Evolutionary conservation across 441 rosid species (phyloP).

Genomic region (Manihot esculenta): DNA sequence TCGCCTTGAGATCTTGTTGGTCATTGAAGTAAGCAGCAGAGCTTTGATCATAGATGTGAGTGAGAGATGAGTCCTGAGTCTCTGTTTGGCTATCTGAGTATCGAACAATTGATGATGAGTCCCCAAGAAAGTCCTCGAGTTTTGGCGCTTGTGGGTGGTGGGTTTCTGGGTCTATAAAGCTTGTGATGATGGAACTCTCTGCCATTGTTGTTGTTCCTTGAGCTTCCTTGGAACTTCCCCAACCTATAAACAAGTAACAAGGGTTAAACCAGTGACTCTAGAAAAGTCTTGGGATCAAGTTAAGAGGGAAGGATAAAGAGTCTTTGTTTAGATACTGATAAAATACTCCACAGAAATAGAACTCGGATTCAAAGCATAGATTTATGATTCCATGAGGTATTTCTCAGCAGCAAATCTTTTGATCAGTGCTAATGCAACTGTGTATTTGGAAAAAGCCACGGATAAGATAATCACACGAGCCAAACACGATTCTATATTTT

Average conservation of each 20-base stretch:
- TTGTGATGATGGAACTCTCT: constrained; percentile 45
- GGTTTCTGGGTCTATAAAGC: constrained; percentile 41
- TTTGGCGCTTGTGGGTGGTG: constrained; percentile 64
- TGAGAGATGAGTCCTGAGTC: constrained; percentile 80
- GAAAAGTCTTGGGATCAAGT: background rate
- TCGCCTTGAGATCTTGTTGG: constrained; percentile 75
- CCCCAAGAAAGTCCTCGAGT: constrained; percentile 88
- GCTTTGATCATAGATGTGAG: constrained; percentile 67
- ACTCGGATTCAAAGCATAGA: background rate
- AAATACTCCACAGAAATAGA: background rate
- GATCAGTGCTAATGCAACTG: background rate
- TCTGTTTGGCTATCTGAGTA: constrained; percentile 75
- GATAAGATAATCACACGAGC: background rate
- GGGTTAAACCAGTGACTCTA: background rate
- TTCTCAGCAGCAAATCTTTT: background rate
- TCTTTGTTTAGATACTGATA: background rate
- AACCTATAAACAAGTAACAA: constrained; percentile 34
- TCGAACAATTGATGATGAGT: constrained; percentile 61
- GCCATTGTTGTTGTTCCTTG: constrained; percentile 42
- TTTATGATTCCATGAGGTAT: background rate
- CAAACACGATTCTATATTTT: background rate
- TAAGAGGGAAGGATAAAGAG: background rate
- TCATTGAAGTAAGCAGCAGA: constrained; percentile 55
- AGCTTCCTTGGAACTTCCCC: constrained; percentile 52
- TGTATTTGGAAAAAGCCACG: background rate